phyloP scores from a whole-genome alignment of 805 yeast genomes.

The Ogataea corticis region DNA sequence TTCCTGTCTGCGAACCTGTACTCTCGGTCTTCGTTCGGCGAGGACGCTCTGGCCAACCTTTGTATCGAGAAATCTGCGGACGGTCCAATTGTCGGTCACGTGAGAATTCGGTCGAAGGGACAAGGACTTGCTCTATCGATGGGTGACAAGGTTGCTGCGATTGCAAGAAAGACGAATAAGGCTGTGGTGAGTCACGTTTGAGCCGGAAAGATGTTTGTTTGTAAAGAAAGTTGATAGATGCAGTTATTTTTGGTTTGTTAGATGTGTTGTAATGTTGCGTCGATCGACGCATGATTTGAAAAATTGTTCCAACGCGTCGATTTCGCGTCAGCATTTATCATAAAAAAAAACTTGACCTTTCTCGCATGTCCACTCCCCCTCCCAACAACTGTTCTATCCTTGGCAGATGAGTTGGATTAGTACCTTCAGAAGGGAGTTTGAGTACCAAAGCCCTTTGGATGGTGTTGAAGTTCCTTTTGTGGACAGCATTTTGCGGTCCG shows the following conservation, averaged over 20 bases:
- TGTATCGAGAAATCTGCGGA: constrained; percentile 80
- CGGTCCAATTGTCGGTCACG: constrained; percentile 87
- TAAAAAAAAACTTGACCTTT: background rate
- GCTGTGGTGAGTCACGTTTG: constrained; percentile 30
- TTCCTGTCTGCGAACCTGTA: constrained; percentile 93
- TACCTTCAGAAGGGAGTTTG: constrained; percentile 13
- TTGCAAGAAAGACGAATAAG: constrained; percentile 59
- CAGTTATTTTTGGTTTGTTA: no score
- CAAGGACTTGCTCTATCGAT: constrained; percentile 94
- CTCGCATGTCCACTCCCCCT: background rate
- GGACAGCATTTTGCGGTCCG: constrained; percentile 7
- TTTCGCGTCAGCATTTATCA: no score
- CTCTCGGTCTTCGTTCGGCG: constrained; percentile 92
- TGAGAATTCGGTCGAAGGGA: constrained; percentile 94
- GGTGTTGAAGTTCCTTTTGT: constrained; percentile 21
- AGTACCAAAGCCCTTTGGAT: constrained; percentile 28
- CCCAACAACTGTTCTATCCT: no score
- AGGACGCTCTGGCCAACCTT: constrained; percentile 93
- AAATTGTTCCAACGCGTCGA: no score
- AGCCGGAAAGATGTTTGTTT: background rate
- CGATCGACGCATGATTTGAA: no score
- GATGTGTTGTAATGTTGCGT: no score
- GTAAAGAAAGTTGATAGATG: no score
- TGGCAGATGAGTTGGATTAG: constrained; percentile 12
- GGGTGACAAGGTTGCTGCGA: constrained; percentile 90